Evolutionary conservation across 148 eudicot species (phyloP), one percentile per base, ranked within the genome.

Genomic region (Polygonum maritimum): DNA sequence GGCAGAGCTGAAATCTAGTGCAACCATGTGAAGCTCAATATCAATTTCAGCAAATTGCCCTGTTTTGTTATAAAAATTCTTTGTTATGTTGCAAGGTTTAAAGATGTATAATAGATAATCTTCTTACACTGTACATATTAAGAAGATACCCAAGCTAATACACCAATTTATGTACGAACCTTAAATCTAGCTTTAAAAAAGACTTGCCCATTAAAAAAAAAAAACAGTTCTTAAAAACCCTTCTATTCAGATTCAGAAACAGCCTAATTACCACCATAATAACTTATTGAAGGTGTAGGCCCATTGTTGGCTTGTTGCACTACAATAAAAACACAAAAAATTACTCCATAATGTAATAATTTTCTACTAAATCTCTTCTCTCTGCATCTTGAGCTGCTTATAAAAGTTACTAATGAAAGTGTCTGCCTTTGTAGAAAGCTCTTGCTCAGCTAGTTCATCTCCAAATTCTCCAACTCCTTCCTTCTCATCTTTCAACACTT

Each of bases 361-460:
- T 72, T 36, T 72, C 49, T 63, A 52, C 35, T 19, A 10, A 72
- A 36, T 44, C 75, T 5, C 31, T 52, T 22, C n/a, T n/a, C 54
- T 72, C 52, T 72, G 75, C 75, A 72, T 72, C 75, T 72, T 72
- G 15, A 72, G 33, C 54, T 72, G 75, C 52, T 72, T 13, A 45
- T 72, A 72, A 52, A 72, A 72, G 36, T 72, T 72, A 0, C 38
- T 48, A 8, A 72, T 72, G 54, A 72, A 72, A 41, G 51, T 26
- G 10, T 72, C 75, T 19, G 75, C 75, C 26, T 72, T 72, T 72
- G 49, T 45, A 48, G 49, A 72, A 16, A 72, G 54, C 36, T 72
- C 75, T 72, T 71, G 51, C 49, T 22, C 74, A 71, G 11, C 19
- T 12, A 21, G 3, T 1, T 3, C 75, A 38, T 73, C 54, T 45